Evolutionary conservation across 2,329 filamentous ascomycete species (phyloP), one percentile per base, ranked within the genome.

Genomic region (Mycosphaerella sp.): DNA sequence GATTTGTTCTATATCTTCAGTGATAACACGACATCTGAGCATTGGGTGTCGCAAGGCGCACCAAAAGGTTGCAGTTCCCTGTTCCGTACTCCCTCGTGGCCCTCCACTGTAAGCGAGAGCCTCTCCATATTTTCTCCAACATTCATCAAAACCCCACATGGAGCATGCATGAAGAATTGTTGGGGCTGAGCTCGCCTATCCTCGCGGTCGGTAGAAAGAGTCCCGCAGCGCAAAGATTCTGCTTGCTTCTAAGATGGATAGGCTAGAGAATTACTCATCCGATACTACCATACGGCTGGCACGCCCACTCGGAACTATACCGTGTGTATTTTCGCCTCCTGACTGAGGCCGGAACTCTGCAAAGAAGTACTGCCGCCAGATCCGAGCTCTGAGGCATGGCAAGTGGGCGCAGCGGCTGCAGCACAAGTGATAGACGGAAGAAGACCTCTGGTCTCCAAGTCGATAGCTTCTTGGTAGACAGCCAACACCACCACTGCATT

Each of bases 41-140:
- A 36, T 43, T 17, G 34, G 40, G 14, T 40, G 26, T 41, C 40
- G 32, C 46, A 41, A n/a, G 29, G 14, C 23, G n/a, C 42, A 32
- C n/a, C 21, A 49, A 10, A 6, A 49, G 29, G 40, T 12, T 49
- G n/a, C 14, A 12, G 12, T 14, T 12, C 52, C 44, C 32, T 40
- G 45, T 49, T 40, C 41, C 17, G 40, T 49, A 36, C 29, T 39
- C n/a, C 52, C 52, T 49, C 40, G 52, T 49, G 43, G 12, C 31
- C 21, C 26, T 43, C 48, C 53, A 55, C 53, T 46, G 3, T 12
- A 43, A 44, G 34, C 43, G 44, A 51, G 38, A 48, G 29, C 11
- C 42, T 34, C 53, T 51, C 53, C 53, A 55, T 34, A 47, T 51
- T 45, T 36, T 42, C 47, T 51, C 53, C 53, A 55, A 38, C 47